A percentile compares a stretch with the other conserved stretches of the same genome.
Conservation (phyloP, 108 stramenopile species). For the Cyclotella sp. region DNA sequence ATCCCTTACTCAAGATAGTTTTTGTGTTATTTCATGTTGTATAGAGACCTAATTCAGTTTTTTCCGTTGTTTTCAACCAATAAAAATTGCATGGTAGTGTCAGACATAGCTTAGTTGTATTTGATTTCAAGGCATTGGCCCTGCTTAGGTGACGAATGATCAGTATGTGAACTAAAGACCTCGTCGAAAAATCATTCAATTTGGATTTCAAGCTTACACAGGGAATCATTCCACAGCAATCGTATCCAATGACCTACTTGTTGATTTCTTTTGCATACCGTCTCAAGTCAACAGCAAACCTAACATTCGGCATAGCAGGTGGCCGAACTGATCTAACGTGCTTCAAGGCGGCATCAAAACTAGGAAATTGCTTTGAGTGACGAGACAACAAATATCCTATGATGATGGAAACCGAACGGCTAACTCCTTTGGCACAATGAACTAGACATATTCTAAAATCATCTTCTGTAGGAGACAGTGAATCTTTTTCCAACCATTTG, state of each 20-base stretch:
- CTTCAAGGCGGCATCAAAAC: conserved; percentile 27
- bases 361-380: conserved; percentile 24
- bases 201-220: too few species aligned
- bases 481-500: neutral
- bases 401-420: conserved; percentile 46
- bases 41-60: too few species aligned
- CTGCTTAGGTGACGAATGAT: too few species aligned
- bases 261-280: conserved; percentile 9
- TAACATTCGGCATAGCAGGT: conserved; percentile 36
- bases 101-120: too few species aligned
- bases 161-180: too few species aligned
- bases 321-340: conserved; percentile 39
- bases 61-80: too few species aligned
- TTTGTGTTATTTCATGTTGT: too few species aligned
- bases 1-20: too few species aligned
- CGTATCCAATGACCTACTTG: neutral
- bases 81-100: too few species aligned
- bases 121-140: too few species aligned
- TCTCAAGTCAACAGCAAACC: conserved; percentile 37
- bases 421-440: conserved; percentile 46
- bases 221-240: neutral
- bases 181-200: too few species aligned
- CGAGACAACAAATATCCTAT: conserved; percentile 49
- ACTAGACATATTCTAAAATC: conserved; percentile 44
- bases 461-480: neutral